Evolutionary conservation across 75 land plant genomes (phyloP).

Genomic region (Isoetes taiwanensis): DNA sequence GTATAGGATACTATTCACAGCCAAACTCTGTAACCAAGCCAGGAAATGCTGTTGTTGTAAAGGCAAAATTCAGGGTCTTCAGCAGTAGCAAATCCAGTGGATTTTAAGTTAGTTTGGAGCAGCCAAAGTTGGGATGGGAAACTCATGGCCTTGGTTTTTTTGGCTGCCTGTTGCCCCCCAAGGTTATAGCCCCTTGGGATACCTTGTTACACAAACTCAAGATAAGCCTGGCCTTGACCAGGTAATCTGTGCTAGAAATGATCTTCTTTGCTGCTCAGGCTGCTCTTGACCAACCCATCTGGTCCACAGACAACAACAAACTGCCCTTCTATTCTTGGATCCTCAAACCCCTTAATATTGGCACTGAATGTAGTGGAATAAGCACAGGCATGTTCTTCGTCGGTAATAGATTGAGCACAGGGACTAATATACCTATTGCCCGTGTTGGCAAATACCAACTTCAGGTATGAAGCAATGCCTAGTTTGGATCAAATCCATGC

Average conservation of each 20-base stretch:
- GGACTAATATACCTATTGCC: not conserved
- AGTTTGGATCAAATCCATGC: constrained; percentile 32
- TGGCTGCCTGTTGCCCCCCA: constrained; percentile 64
- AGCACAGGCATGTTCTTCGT: constrained; percentile 45
- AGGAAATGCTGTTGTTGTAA: constrained; percentile 46
- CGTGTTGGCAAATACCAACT: constrained; percentile 38
- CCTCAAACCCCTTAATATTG: constrained; percentile 26
- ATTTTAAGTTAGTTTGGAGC: constrained; percentile 59
- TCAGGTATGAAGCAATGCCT: constrained; percentile 43
- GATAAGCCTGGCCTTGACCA: constrained; percentile 42
- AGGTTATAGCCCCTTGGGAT: constrained; percentile 62
- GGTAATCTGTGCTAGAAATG: constrained; percentile 49
- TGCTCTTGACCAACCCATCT: too few species aligned
- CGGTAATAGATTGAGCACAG: constrained; percentile 9
- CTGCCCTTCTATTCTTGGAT: constrained; percentile 31
- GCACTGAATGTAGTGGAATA: constrained; percentile 30
- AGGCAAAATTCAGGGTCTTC: too few species aligned
- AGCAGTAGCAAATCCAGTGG: constrained; percentile 35
- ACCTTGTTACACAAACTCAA: constrained; percentile 32
- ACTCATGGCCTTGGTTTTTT: constrained; percentile 36
- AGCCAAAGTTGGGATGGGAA: constrained; percentile 33
- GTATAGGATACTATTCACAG: constrained; percentile 42
- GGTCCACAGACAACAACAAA: too few species aligned
- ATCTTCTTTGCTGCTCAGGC: constrained; percentile 40
- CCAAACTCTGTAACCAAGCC: constrained; percentile 31